Evolutionary conservation across 2,329 filamentous ascomycete genomes (phyloP), one percentile per base, ranked within the genome.

Genomic region (Colletotrichum godetiae): DNA sequence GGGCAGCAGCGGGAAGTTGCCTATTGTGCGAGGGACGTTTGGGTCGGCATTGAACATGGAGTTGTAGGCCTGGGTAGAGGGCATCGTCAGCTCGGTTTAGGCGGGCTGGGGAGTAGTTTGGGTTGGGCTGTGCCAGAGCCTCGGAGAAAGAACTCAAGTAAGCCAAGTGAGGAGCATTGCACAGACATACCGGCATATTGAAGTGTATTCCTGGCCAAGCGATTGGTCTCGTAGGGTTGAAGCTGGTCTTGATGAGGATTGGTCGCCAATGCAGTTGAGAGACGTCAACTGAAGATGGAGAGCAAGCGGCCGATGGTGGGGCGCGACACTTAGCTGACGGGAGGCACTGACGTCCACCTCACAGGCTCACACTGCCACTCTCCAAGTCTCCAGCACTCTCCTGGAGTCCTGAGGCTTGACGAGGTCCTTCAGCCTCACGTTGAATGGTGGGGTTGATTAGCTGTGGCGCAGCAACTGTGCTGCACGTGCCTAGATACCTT

Each of bases 1-100:
- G 1, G 97, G 96, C 66, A 98, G 92, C 78, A 98, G 92, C 27
- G 96, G 95, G 82, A 98, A 95, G 90, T 98, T 98, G 83, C 96
- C 95, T 88, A 92, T 86, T 77, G 88, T 85, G 69, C 87, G 88
- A 53, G 87, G 88, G 75, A 83, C 81, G 76, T 87, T 92, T 88
- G 90, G 95, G 90, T 91, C 96, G 86, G 83, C 92, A 91, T 92
- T 92, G 91, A 98, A 98, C 89, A 98, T 94, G 83, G 94, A 97
- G 89, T 98, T 97, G 90, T 98, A 98, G 86, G 96, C 96, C 95
- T 97, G 76, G 72, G 75, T 66, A 68, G 61, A 49, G 69, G 24
- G 42, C 33, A 70, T 71, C 75, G 74, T 83, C 77, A 79, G 79
- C 71, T 46, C 63, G 27, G 24, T 22, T 19, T 65, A 31, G 31